Base-by-base conservation (phyloP, 129 eudicot species). In the Cynara cardunculus region DNA sequence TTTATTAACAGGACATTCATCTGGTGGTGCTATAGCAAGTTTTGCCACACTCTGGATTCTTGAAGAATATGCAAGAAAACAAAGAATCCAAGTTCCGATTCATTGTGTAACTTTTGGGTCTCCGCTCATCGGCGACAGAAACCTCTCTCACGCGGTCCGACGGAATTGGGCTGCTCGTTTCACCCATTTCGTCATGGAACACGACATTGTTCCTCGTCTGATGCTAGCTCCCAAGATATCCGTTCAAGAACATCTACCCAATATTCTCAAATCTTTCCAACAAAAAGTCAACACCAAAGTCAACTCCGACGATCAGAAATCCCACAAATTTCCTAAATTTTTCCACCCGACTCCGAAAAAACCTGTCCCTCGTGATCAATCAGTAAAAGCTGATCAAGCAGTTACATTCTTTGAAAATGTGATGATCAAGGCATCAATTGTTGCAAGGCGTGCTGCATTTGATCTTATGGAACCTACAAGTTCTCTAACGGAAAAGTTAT, bases 31-130 rank as follows among this genome's bases (percentile, higher is more conserved):
- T 69, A 66, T 80, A 16, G 96, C 98, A 81, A 90, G 88, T 72
- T 82, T 92, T 76, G 86, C 91, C 76, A 82, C 98, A 61, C 87
- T 94, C 24, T 92, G 96, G 94, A 86, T 86, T 79, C 82, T 94
- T 34, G 97, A 94, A 53, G 78, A 75, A 72, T 82, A 76, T 87
- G 82, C 49, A 12, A 85, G 87, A 80, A 78, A 64, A 78, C 32
- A 19, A 11, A 27, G 37, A 2, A 49, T 37, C 25, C 61, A 16
- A 18, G 1, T n/a, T 32, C 64, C 84, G 10, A 76, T 68, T 2
- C 68, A 14, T 30, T 84, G 87, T 3, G 61, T 84, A n/a, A 84
- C 87, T 14, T 84, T 84, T 28, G 98, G 98, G 65, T 94, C 96
- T 11, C 97, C 97, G 9, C 90, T 94, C 0, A 66, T 86, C 0